Conservation (phyloP, 768 basidiomycete species). For the Pluteus cervinus region DNA sequence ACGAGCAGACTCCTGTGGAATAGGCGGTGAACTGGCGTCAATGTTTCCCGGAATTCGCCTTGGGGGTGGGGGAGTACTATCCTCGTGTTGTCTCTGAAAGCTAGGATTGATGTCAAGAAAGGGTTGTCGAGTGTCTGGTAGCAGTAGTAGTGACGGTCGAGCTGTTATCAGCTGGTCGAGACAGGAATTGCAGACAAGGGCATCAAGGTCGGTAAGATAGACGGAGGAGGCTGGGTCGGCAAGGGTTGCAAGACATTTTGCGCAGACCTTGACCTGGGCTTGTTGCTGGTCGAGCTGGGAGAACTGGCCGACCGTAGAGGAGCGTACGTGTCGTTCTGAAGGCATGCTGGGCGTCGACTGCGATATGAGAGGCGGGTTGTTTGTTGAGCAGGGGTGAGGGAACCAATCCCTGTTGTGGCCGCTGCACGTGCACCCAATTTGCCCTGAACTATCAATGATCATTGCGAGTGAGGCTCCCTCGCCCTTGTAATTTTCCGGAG, state of each 20-base stretch:
- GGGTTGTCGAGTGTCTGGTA: constrained; percentile 9
- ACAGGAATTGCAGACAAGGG: constrained; percentile 44
- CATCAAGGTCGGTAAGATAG: constrained; percentile 20
- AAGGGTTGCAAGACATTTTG: constrained; percentile 36
- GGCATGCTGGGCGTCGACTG: too few species aligned
- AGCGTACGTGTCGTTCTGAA: too few species aligned
- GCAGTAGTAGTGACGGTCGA: constrained; percentile 5
- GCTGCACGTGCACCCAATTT: constrained; percentile 9
- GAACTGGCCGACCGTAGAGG: too few species aligned
- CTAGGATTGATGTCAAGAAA: constrained; percentile 22
- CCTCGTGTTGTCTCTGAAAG: constrained; percentile 16
- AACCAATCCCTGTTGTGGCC: too few species aligned
- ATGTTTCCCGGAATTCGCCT: constrained; percentile 25
- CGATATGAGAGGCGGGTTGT: constrained; percentile 12
- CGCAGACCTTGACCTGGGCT: constrained; percentile 37
- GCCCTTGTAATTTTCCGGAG: background rate
- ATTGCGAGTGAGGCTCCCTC: too few species aligned
- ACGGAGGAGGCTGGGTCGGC: constrained; percentile 25
- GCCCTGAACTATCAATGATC: too few species aligned
- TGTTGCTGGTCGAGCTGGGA: constrained; percentile 19
- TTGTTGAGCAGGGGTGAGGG: too few species aligned
- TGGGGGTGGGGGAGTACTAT: constrained; percentile 20
- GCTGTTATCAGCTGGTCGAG: constrained; percentile 29
- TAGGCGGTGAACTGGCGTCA: too few species aligned
- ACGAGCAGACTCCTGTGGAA: too few species aligned